These are phyloP conservation scores for Debaryomyces nepalensis DNA, from an alignment of 1,139 yeast species.

Conservation along the genomic window DNA sequence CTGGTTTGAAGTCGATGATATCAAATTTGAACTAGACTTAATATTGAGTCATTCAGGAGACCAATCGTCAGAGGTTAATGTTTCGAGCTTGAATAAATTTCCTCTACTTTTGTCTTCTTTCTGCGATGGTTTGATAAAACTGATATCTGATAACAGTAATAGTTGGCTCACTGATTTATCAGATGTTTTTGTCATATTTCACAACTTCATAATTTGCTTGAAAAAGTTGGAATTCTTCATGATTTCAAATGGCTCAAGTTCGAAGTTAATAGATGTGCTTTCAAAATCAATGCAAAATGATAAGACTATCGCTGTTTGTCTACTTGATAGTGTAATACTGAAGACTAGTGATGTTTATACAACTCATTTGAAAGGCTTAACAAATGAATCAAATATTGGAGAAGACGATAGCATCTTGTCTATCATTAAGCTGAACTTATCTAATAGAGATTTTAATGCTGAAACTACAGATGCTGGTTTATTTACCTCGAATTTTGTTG, in stretches of 20 bases:
- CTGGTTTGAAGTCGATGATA: slow-evolving; percentile 31
- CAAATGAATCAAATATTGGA: neutral
- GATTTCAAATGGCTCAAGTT: slow-evolving; percentile 11
- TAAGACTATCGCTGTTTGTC: neutral
- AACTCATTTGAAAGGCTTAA: slow-evolving; percentile 13
- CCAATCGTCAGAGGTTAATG: slow-evolving; percentile 12
- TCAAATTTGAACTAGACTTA: slow-evolving; percentile 21
- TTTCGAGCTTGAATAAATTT: slow-evolving; percentile 10
- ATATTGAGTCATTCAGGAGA: slow-evolving; percentile 12
- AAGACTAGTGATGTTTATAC: slow-evolving; percentile 12
- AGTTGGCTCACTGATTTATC: slow-evolving; percentile 13
- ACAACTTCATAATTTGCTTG: slow-evolving; percentile 30
- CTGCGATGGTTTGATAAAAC: slow-evolving; percentile 12
- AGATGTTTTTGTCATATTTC: slow-evolving; percentile 21
- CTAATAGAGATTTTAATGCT: neutral
- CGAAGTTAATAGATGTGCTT: slow-evolving; percentile 8
- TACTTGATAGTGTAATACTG: slow-evolving; percentile 9
- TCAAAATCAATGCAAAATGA: slow-evolving; percentile 1
- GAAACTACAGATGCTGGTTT: slow-evolving; percentile 11
- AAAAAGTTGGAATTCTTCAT: slow-evolving; percentile 22
- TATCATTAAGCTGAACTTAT: slow-evolving; percentile 9
- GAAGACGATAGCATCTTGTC: slow-evolving; percentile 10
- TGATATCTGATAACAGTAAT: neutral
- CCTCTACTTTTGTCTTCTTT: slow-evolving; percentile 17
- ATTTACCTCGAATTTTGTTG: slow-evolving; percentile 28